phyloP scores from a whole-genome alignment of 2,329 filamentous ascomycete species.

The Elsinoe fawcettii region DNA sequence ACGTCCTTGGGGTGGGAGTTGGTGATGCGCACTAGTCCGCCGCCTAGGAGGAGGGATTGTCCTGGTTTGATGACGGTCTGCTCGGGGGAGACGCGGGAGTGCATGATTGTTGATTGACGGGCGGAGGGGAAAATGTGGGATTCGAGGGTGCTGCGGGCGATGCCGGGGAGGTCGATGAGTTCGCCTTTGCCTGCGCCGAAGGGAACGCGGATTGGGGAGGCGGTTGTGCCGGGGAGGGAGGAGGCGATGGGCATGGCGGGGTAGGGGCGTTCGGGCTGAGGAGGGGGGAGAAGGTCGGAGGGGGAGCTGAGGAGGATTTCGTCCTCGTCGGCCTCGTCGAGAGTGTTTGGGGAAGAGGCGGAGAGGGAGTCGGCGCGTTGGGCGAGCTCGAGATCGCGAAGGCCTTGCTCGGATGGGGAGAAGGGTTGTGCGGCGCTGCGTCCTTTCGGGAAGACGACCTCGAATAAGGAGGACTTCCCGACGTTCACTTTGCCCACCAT shows the following conservation, averaged over 20 bases:
- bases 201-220: conserved; percentile 85
- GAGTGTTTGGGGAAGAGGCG: not conserved
- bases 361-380: not conserved
- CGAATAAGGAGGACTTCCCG: conserved; percentile 88
- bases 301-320: conserved; percentile 16
- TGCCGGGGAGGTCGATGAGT: conserved; percentile 82
- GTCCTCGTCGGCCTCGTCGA: conserved; percentile 20
- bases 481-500: conserved; percentile 98
- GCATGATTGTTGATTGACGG: conserved; percentile 66
- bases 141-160: conserved; percentile 67
- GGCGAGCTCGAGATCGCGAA: conserved; percentile 3
- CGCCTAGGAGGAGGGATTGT: conserved; percentile 67
- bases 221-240: conserved; percentile 82
- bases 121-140: conserved; percentile 60
- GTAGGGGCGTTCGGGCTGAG: conserved; percentile 63
- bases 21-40: conserved; percentile 78
- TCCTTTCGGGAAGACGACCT: conserved; percentile 74
- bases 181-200: conserved; percentile 83
- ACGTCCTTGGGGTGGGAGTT: conserved; percentile 57
- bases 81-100: conserved; percentile 61
- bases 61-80: conserved; percentile 65
- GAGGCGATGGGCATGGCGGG: conserved; percentile 83
- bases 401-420: not conserved
- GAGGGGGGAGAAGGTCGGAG: conserved; percentile 61
- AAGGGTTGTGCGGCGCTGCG: conserved; percentile 24